Evolutionary conservation across 1,284 basidiomycete genomes (phyloP).

Genomic region (Cutaneotrichosporon sp.): DNA sequence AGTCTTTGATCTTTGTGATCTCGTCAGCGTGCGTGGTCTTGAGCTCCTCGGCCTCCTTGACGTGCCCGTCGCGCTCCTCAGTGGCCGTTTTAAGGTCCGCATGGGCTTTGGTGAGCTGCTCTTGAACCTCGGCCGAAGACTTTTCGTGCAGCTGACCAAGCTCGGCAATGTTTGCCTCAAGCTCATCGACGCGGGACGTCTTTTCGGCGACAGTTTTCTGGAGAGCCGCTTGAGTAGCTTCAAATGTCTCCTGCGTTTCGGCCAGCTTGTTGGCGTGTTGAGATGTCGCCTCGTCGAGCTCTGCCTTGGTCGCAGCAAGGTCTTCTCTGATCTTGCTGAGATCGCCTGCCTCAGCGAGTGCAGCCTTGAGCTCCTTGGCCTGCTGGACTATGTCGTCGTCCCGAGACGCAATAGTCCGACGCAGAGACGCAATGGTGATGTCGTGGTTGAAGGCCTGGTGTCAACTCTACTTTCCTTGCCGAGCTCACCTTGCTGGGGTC

Average conservation of each 20-base stretch:
- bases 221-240: slow-evolving; percentile 35
- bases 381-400: slow-evolving; percentile 33
- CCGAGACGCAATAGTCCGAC: slow-evolving; percentile 34
- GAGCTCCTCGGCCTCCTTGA: slow-evolving; percentile 7
- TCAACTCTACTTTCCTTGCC: neutral
- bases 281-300: slow-evolving; percentile 24
- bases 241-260: slow-evolving; percentile 35
- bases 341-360: slow-evolving; percentile 19
- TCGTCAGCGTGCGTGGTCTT: slow-evolving; percentile 13
- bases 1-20: slow-evolving; percentile 16
- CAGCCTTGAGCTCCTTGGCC: slow-evolving; percentile 14
- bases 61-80: slow-evolving; percentile 11
- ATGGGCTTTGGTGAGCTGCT: slow-evolving; percentile 28
- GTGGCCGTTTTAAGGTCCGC: slow-evolving; percentile 15
- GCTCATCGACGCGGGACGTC: slow-evolving; percentile 35
- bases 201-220: slow-evolving; percentile 33
- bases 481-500: slow-evolving; percentile 15
- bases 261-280: slow-evolving; percentile 25
- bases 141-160: slow-evolving; percentile 42
- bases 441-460: slow-evolving; percentile 38
- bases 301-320: slow-evolving; percentile 21
- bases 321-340: slow-evolving; percentile 13
- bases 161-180: slow-evolving; percentile 41
- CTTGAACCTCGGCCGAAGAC: slow-evolving; percentile 37
- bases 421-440: slow-evolving; percentile 32